Conservation (phyloP, 805 yeast genomes). For the Hanseniaspora thailandica region DNA sequence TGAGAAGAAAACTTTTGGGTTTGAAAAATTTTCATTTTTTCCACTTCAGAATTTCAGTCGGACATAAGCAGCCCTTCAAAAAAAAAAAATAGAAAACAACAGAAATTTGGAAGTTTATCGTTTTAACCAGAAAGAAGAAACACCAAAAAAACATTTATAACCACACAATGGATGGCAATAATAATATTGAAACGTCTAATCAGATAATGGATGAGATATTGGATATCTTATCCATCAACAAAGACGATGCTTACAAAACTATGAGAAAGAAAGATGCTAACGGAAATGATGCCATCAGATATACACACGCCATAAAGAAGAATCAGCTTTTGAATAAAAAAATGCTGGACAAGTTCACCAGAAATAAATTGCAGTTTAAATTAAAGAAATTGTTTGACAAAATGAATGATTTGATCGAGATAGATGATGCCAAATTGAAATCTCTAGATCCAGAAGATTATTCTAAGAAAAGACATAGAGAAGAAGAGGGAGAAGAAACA, state of each 20-base stretch:
- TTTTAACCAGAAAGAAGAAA: background rate
- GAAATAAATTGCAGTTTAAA: slow-evolving; percentile 17
- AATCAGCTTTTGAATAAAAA: slow-evolving; percentile 16
- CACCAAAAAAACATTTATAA: background rate
- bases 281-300: slow-evolving; percentile 24
- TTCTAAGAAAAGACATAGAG: background rate
- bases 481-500: slow-evolving; percentile 17
- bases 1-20: background rate
- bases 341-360: slow-evolving; percentile 23
- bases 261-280: slow-evolving; percentile 24
- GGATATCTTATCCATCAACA: background rate
- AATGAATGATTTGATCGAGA: slow-evolving; percentile 17
- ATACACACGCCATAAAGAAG: slow-evolving; percentile 18
- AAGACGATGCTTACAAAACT: slow-evolving; percentile 21
- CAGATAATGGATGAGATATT: slow-evolving; percentile 1
- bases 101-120: background rate
- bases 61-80: background rate
- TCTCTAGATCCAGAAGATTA: slow-evolving; percentile 9
- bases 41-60: background rate
- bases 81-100: background rate
- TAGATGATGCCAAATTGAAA: slow-evolving; percentile 4
- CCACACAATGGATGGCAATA: background rate
- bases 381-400: slow-evolving; percentile 15
- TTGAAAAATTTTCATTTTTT: background rate
- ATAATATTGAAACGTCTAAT: background rate